Evolutionary conservation across 2,329 filamentous ascomycete species (phyloP).

Genomic region (Ophiocordyceps unilateralis): DNA sequence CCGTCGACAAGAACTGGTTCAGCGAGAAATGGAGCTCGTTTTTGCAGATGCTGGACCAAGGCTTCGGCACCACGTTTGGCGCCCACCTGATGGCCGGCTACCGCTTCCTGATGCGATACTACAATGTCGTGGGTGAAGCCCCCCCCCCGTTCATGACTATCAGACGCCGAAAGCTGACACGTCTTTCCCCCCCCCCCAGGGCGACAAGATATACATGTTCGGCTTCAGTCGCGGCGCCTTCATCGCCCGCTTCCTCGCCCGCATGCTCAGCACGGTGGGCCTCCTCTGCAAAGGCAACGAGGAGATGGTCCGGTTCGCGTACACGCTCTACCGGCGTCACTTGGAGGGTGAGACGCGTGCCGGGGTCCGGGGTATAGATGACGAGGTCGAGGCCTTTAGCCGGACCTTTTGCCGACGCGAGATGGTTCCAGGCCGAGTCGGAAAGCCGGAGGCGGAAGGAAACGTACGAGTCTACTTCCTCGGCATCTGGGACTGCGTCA

Average conservation of each 20-base stretch:
- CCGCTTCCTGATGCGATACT: constrained; percentile 36
- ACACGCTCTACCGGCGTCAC: constrained; percentile 23
- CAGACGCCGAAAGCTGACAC: background rate
- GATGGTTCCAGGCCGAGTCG: background rate
- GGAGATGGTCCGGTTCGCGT: constrained; percentile 35
- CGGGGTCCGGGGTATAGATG: constrained; percentile 5
- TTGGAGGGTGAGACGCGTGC: constrained; percentile 10
- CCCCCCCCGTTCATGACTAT: too few relatives aligned
- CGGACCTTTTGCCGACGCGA: constrained; percentile 28
- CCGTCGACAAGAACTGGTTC: constrained; percentile 19
- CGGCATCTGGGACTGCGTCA: constrained; percentile 38
- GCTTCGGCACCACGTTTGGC: constrained; percentile 28
- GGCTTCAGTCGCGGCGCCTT: constrained; percentile 35
- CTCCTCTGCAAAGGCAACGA: constrained; percentile 33
- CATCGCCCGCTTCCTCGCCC: constrained; percentile 32
- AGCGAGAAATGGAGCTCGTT: constrained; percentile 17
- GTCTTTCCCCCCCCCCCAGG: constrained; percentile 11
- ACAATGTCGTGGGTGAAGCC: constrained; percentile 20
- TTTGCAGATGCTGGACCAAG: constrained; percentile 23
- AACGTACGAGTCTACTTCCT: constrained; percentile 34
- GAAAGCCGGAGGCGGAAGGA: background rate
- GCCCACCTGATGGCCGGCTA: constrained; percentile 35
- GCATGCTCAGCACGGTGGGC: constrained; percentile 31
- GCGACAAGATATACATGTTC: constrained; percentile 35
- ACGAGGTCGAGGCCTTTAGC: constrained; percentile 26